phyloP scores from a whole-genome alignment of 306 rosid genomes.

The Fagus sylvatica region DNA sequence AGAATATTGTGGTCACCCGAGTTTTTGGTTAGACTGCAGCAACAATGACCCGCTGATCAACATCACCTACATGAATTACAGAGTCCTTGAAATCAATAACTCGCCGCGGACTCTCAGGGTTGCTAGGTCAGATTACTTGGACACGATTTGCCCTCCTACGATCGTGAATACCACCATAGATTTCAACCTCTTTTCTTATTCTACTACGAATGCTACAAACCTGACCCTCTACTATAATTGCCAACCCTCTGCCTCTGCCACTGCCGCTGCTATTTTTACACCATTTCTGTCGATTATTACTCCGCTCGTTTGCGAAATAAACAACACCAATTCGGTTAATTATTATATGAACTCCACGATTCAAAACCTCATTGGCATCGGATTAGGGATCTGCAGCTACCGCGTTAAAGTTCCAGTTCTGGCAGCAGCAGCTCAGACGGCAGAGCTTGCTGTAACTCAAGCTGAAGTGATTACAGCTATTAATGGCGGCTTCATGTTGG shows the following conservation, averaged over 20 bases:
- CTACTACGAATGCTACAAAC: slow-evolving; percentile 13
- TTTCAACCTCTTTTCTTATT: slow-evolving; percentile 14
- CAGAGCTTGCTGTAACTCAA: background rate
- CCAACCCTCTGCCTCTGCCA: background rate
- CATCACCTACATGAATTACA: slow-evolving; percentile 19
- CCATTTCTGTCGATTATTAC: background rate
- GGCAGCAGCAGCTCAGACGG: slow-evolving; percentile 7
- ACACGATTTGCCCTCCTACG: slow-evolving; percentile 33
- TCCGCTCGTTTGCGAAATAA: slow-evolving; percentile 38
- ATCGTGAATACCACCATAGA: slow-evolving; percentile 26
- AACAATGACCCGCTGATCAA: slow-evolving; percentile 22
- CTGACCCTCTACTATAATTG: slow-evolving; percentile 48
- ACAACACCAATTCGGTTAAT: slow-evolving; percentile 14
- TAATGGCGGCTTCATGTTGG: slow-evolving; percentile 42
- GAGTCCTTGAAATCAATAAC: slow-evolving; percentile 30
- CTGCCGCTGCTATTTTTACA: background rate
- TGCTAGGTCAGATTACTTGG: slow-evolving; percentile 44
- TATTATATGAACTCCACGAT: slow-evolving; percentile 16
- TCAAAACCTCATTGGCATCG: background rate
- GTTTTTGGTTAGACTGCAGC: slow-evolving; percentile 43
- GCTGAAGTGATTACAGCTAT: slow-evolving; percentile 31
- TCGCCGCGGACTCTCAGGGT: slow-evolving; percentile 23
- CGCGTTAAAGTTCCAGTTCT: slow-evolving; percentile 34
- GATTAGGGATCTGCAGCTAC: slow-evolving; percentile 19
- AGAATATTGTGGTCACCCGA: slow-evolving; percentile 51